Percentiles rank a stretch among this genome's conserved stretches.
Conservation (phyloP, 2,329 filamentous ascomycete genomes). For the Hypoxylon sp. region DNA sequence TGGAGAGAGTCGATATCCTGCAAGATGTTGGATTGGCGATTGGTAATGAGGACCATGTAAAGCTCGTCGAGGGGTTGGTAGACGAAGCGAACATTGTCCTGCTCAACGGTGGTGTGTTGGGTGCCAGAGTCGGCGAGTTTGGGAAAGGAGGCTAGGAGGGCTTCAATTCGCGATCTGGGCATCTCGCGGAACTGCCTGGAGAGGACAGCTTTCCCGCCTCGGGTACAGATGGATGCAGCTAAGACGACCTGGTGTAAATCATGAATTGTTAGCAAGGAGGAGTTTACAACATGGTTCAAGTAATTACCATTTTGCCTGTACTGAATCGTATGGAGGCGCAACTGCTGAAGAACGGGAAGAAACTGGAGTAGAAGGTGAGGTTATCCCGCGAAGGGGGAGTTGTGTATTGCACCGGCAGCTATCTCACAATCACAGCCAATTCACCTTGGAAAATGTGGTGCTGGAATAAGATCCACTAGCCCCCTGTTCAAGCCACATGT, state of each 20-base stretch:
- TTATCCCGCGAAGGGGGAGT: conserved; percentile 22
- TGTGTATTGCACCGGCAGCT: conserved; percentile 27
- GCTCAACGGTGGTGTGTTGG: conserved; percentile 98
- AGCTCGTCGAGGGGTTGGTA: conserved; percentile 99
- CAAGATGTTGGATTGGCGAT: conserved; percentile 98
- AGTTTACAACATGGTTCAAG: background rate
- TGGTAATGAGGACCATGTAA: conserved; percentile 99
- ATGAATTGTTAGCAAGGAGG: conserved; percentile 21
- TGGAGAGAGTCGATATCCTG: conserved; percentile 99
- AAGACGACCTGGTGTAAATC: conserved; percentile 83
- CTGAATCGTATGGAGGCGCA: conserved; percentile 2
- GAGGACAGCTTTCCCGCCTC: conserved; percentile 97
- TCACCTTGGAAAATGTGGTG: conserved; percentile 43
- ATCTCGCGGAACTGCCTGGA: conserved; percentile 98
- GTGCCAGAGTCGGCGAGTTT: conserved; percentile 97
- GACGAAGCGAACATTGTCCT: conserved; percentile 99
- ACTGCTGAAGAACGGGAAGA: background rate
- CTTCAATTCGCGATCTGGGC: conserved; percentile 95
- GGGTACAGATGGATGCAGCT: conserved; percentile 98
- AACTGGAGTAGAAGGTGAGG: conserved; percentile 8
- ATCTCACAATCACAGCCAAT: conserved; percentile 37
- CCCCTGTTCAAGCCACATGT: conserved; percentile 46
- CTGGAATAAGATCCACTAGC: conserved; percentile 16
- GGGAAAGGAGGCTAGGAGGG: conserved; percentile 94
- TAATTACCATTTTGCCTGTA: conserved; percentile 47